These are phyloP conservation scores for Astrothelium macrocarpum DNA, from an alignment of 495 filamentous ascomycete genomes.

Conservation along the genomic window DNA sequence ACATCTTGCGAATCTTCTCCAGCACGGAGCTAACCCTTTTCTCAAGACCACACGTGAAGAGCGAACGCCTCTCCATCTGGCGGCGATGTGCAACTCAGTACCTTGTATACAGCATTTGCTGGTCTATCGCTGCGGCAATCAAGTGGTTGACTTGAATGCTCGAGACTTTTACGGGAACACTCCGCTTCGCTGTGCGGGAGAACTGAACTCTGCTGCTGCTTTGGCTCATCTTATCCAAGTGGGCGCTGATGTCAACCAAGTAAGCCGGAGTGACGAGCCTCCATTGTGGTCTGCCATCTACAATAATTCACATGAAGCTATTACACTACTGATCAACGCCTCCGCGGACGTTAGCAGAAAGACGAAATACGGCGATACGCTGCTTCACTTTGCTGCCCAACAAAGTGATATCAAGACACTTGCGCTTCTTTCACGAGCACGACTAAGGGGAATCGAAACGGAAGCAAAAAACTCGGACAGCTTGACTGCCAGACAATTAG, in stretches of 20 bases:
- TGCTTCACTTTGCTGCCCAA: neutral
- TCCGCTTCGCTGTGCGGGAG: neutral
- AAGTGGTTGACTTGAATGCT: neutral
- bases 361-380: neutral
- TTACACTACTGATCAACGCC: neutral
- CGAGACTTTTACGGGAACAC: slow-evolving; percentile 3
- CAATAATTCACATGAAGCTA: neutral
- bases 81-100: neutral
- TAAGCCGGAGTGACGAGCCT: neutral
- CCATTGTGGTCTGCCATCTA: slow-evolving; percentile 2
- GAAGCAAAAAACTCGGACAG: neutral
- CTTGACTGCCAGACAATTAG: neutral
- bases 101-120: neutral
- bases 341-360: neutral
- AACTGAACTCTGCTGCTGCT: neutral
- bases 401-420: neutral
- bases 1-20: neutral
- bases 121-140: neutral
- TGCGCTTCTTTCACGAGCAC: neutral
- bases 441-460: neutral
- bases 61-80: slow-evolving; percentile 2
- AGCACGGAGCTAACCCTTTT: neutral
- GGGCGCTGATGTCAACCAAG: neutral
- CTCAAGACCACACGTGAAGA: neutral
- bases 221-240: neutral